Evolutionary conservation across 2,329 filamentous ascomycete genomes (phyloP), one percentile per base, ranked within the genome.

Genomic region (Pleurostoma richardsiae): DNA sequence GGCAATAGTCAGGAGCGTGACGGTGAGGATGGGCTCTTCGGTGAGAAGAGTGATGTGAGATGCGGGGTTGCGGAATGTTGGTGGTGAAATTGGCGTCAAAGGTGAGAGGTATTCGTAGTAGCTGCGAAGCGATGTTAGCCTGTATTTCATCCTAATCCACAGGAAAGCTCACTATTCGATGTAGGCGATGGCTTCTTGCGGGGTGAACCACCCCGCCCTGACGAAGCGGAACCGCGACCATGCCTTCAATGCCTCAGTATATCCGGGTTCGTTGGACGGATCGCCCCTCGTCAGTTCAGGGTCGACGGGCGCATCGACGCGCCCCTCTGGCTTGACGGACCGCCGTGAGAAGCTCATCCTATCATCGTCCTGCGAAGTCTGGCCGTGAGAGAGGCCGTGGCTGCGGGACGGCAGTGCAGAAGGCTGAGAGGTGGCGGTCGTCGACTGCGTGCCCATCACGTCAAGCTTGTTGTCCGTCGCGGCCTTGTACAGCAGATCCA

Each of bases 141-240:
- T 26, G 3, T 7, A 26, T 29, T 8, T 28, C 28, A 41, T 28
- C 27, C 10, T n/a, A 29, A 26, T 8, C 5, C 7, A 6, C 29
- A 19, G 40, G 38, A 11, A 19, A 33, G 69, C 82, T 59, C 76
- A 88, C 85, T 97, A 97, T 62, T 91, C 85, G 52, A 99, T 88
- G 60, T 97, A 97, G 40, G 86, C 84, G 64, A 97, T 91, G 27
- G 90, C 92, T 67, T 99, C 94, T 54, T 88, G 83, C 1, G 92
- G 88, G 0, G 90, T 95, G 64, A 99, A 94, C 92, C 92, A 97
- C 7, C 94, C 94, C 6, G 90, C 90, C 45, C 90, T 84, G n/a
- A 97, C 92, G 62, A 97, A 97, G 40, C 91, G 85, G 63, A 96
- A 91, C 52, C 90, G 78, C 2, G 85, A 83, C 94, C 94, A 99